These are phyloP conservation scores for Zostera marina DNA, from an alignment of 116 monocot species.

Conservation along the genomic window DNA sequence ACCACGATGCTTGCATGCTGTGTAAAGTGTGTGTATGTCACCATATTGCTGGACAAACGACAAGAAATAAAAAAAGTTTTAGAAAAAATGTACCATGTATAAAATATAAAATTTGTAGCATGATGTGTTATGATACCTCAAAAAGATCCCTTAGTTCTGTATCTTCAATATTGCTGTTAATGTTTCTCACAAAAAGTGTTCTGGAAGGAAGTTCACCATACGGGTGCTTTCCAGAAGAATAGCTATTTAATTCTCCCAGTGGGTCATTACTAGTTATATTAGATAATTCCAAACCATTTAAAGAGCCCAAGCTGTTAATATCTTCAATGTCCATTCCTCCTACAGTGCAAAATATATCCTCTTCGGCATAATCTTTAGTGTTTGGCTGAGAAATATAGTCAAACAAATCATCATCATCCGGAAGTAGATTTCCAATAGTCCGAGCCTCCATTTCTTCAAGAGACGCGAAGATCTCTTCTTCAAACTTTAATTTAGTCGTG, in stretches of 20 bases:
- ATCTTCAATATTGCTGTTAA: slow-evolving; percentile 57
- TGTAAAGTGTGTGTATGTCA: slow-evolving; percentile 56
- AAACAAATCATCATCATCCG: slow-evolving; percentile 75
- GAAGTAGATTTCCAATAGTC: slow-evolving; percentile 81
- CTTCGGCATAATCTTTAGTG: slow-evolving; percentile 41
- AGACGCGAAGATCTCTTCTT: slow-evolving; percentile 40
- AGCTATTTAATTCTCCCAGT: slow-evolving; percentile 8
- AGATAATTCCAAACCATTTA: slow-evolving; percentile 18
- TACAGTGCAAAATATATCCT: slow-evolving; percentile 53
- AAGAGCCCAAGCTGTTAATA: slow-evolving; percentile 14
- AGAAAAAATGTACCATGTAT: background rate
- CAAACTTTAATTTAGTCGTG: slow-evolving; percentile 14
- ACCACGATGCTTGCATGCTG: slow-evolving; percentile 73
- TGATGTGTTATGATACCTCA: slow-evolving; percentile 27
- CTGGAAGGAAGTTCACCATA: slow-evolving; percentile 54
- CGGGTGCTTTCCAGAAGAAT: slow-evolving; percentile 24
- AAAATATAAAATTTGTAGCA: background rate
- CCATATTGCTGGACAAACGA: slow-evolving; percentile 49
- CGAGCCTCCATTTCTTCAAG: slow-evolving; percentile 69
- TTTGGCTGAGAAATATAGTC: slow-evolving; percentile 16
- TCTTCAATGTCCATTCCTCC: slow-evolving; percentile 72
- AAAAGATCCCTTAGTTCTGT: slow-evolving; percentile 46
- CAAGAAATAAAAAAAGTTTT: slow-evolving; percentile 4
- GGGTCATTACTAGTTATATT: slow-evolving; percentile 13
- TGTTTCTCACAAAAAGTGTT: slow-evolving; percentile 65